Evolutionary conservation across 2,329 filamentous ascomycete genomes (phyloP), one percentile per base, ranked within the genome.

Genomic region (Sclerotinia minor): DNA sequence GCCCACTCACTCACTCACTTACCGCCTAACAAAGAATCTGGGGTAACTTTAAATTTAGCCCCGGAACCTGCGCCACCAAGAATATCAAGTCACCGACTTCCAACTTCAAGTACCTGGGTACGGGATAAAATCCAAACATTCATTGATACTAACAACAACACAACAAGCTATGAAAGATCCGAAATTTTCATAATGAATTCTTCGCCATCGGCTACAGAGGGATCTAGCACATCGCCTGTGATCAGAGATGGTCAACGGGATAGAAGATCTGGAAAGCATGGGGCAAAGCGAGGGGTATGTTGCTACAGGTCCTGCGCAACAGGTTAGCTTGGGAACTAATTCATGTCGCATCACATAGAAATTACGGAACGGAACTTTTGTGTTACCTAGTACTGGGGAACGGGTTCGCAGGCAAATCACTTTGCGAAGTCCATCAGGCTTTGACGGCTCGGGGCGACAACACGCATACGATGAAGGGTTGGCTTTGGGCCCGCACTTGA

Each of bases 371-470:
- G 92, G 92, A 72, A 95, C 92, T 55, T 93, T 96, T 78, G 90
- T 98, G 73, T 85, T 96, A 66, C 93, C 94, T 9, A 83, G 85
- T 69, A 97, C 93, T 3, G 94, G 94, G 75, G 91, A 96, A 79
- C 91, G 93, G 71, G 86, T 92, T 58, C 90, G 88, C 75, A 90
- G 91, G 70, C 85, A 89, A 70, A 92, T 97, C 73, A 94, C 90
- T 29, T 83, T 97, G 38, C 89, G 90, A 74, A 82, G 81, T 75
- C 75, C 84, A 65, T 79, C 83, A 67, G 73, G 68, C 38, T 75
- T 72, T 35, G 73, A 75, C 55, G 68, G 69, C 5, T 58, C 71
- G 24, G 61, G 66, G 41, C 52, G 64, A 44, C 45, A 67, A 58
- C 60, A 70, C 24, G 68, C 71, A 49, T 13, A 45, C n/a, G 65